Conservation (phyloP, 352 stramenopile species). For the Globisporangium apiculatum region DNA sequence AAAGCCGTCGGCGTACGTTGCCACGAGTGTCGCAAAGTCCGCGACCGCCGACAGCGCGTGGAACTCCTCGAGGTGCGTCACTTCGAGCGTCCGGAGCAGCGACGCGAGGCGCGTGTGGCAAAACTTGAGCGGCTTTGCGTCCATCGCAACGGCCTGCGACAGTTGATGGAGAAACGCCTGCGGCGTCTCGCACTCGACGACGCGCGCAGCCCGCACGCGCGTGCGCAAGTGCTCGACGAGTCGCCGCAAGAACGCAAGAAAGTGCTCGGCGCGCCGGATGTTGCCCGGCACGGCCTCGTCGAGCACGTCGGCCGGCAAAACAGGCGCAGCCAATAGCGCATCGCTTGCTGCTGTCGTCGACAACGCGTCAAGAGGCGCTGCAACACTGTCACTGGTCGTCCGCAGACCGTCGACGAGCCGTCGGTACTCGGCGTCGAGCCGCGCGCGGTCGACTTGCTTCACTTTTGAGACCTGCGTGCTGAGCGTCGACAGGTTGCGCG, state of each 20-base stretch:
- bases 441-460: constrained; percentile 88
- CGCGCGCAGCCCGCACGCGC: constrained; percentile 60
- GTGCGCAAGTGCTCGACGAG: constrained; percentile 93
- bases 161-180: constrained; percentile 95
- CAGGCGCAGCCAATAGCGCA: constrained; percentile 70
- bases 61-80: constrained; percentile 97
- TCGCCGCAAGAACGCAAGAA: constrained; percentile 96
- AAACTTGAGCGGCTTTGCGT: constrained; percentile 97
- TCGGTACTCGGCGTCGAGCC: constrained; percentile 93
- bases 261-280: constrained; percentile 97
- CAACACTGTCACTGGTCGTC: constrained; percentile 71
- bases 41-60: constrained; percentile 93
- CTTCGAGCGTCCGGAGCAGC: constrained; percentile 93
- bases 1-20: constrained; percentile 97
- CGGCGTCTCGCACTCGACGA: constrained; percentile 95
- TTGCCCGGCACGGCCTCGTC: constrained; percentile 97
- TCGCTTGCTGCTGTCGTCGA: constrained; percentile 43
- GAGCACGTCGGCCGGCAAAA: constrained; percentile 91
- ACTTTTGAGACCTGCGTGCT: constrained; percentile 76
- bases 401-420: constrained; percentile 94
- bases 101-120: constrained; percentile 96
- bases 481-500: constrained; percentile 81
- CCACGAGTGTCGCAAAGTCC: constrained; percentile 96
- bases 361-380: constrained; percentile 40
- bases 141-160: constrained; percentile 90